Evolutionary conservation across 129 eudicot species (phyloP).

Genomic region (Flaveria sonorensis): DNA sequence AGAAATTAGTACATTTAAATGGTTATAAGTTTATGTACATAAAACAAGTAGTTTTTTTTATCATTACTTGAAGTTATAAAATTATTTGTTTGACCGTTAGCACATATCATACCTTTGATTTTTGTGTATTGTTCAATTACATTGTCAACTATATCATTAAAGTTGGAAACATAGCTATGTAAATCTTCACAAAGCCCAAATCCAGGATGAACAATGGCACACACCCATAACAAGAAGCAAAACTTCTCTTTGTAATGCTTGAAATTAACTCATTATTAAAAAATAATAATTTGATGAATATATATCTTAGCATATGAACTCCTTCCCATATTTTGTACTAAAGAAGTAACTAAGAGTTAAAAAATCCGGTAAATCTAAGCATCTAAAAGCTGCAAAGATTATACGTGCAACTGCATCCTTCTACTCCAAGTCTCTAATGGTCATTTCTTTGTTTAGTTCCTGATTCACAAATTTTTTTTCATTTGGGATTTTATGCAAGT

Average conservation of each 20-base stretch:
- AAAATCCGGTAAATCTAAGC: too few relatives aligned
- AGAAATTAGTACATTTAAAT: not conserved
- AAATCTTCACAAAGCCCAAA: conserved; percentile 92
- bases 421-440: too few relatives aligned
- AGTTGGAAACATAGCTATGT: conserved; percentile 74
- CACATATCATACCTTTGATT: conserved; percentile 57
- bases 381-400: too few relatives aligned
- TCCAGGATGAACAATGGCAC: conserved; percentile 91
- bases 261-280: conserved; percentile 17
- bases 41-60: not conserved
- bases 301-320: too few relatives aligned
- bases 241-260: conserved; percentile 81
- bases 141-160: conserved; percentile 70
- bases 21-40: not conserved
- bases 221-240: conserved; percentile 79
- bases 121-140: conserved; percentile 71
- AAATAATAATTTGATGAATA: not conserved
- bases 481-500: too few relatives aligned
- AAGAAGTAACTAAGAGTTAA: too few relatives aligned
- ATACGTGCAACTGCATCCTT: too few relatives aligned
- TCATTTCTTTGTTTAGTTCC: too few relatives aligned
- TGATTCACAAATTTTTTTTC: too few relatives aligned
- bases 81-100: not conserved
- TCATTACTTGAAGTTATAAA: not conserved
- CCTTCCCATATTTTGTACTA: too few relatives aligned